Evolutionary conservation across 2,329 filamentous ascomycete species (phyloP).

Genomic region (Coniella vitis): DNA sequence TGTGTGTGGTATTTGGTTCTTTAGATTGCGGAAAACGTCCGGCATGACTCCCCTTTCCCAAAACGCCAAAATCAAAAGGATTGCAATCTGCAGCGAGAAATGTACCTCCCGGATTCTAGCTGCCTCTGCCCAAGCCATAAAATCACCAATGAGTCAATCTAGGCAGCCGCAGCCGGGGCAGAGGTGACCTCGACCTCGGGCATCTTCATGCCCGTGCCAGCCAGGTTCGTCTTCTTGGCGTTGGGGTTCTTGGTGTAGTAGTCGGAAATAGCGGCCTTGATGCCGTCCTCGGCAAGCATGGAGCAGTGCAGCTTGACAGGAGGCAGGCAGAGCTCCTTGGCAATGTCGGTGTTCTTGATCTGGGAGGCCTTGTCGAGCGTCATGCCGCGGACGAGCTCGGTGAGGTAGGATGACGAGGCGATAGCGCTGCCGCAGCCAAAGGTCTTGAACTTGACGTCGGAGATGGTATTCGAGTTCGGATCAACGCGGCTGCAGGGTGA

Average conservation of each 20-base stretch:
- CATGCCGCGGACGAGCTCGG: slow-evolving; percentile 92
- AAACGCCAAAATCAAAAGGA: too few relatives aligned
- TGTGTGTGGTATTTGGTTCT: too few relatives aligned
- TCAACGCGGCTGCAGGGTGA: slow-evolving; percentile 75
- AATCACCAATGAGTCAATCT: too few relatives aligned
- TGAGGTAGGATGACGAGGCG: slow-evolving; percentile 89
- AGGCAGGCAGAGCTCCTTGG: slow-evolving; percentile 85
- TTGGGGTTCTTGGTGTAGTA: slow-evolving; percentile 89
- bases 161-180: slow-evolving; percentile 20
- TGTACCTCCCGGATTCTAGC: too few relatives aligned
- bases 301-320: slow-evolving; percentile 91
- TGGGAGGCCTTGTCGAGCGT: slow-evolving; percentile 86
- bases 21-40: too few relatives aligned
- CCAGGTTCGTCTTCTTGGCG: slow-evolving; percentile 65
- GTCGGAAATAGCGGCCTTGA: slow-evolving; percentile 85
- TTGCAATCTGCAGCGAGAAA: too few relatives aligned
- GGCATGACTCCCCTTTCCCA: too few relatives aligned
- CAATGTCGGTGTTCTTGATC: slow-evolving; percentile 96
- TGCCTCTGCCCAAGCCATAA: too few relatives aligned
- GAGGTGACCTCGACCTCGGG: slow-evolving; percentile 44
- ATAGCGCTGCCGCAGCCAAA: slow-evolving; percentile 94
- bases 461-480: slow-evolving; percentile 78
- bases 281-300: slow-evolving; percentile 87
- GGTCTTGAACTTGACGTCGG: slow-evolving; percentile 96
- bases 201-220: slow-evolving; percentile 64